Evolutionary conservation across 1,284 basidiomycete species (phyloP).

Genomic region (Chalciporus sp.): DNA sequence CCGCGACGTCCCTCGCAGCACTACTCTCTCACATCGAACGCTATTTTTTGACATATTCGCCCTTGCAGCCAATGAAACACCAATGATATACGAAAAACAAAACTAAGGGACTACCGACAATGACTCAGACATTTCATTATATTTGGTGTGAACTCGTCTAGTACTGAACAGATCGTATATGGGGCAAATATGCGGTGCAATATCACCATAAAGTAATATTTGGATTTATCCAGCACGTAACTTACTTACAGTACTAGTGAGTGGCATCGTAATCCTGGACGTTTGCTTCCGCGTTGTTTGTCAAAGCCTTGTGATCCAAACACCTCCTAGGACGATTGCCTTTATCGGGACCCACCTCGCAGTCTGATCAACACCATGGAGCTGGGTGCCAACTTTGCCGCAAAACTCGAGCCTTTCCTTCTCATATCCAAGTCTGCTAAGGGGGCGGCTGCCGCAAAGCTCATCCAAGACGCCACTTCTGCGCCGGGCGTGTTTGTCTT

Average conservation of each 20-base stretch:
- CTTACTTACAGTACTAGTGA: no score
- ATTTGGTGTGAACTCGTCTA: neutral
- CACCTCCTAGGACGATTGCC: constrained; percentile 6
- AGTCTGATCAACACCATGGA: constrained; percentile 40
- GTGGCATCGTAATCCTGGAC: no score
- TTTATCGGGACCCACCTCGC: constrained; percentile 1
- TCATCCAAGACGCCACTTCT: constrained; percentile 83
- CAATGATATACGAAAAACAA: neutral
- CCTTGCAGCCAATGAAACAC: neutral
- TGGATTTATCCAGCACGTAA: no score
- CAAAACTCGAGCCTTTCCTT: constrained; percentile 84
- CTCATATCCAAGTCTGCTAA: constrained; percentile 89
- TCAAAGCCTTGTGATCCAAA: constrained; percentile 17
- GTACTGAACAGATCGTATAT: neutral
- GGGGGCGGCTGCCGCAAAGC: constrained; percentile 89
- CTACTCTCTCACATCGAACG: neutral
- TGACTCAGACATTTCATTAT: neutral
- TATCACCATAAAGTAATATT: no score
- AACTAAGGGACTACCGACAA: neutral
- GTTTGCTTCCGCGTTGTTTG: neutral
- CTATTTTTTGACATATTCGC: neutral
- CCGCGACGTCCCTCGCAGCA: neutral
- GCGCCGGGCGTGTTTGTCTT: constrained; percentile 92
- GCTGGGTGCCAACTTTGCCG: constrained; percentile 52
- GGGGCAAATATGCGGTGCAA: no score